Evolutionary conservation across 2,329 filamentous ascomycete species (phyloP).

Genomic region (Colletotrichum sp.): DNA sequence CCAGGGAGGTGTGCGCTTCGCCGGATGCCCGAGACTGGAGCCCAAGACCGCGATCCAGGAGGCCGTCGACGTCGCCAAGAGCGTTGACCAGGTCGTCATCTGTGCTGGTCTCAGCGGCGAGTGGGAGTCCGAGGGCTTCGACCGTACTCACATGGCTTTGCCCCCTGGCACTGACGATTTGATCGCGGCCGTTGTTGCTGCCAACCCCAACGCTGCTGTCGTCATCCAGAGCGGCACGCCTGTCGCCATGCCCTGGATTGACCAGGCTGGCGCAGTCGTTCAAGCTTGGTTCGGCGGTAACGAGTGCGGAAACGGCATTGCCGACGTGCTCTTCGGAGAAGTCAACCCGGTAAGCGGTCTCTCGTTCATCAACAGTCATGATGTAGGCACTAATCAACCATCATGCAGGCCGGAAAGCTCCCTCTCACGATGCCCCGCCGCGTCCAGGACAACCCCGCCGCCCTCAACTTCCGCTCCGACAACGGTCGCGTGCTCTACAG

Average conservation of each 20-base stretch:
- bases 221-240: constrained; percentile 67
- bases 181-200: constrained; percentile 57
- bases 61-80: constrained; percentile 46
- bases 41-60: constrained; percentile 21
- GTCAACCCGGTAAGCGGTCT: constrained; percentile 40
- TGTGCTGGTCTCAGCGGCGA: constrained; percentile 60
- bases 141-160: constrained; percentile 72
- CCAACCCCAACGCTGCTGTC: constrained; percentile 62
- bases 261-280: constrained; percentile 43
- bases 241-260: constrained; percentile 52
- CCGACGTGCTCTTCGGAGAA: constrained; percentile 30
- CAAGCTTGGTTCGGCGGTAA: constrained; percentile 34
- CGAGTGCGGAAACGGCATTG: constrained; percentile 27
- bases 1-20: constrained; percentile 29
- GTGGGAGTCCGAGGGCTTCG: constrained; percentile 57
- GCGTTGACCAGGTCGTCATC: constrained; percentile 62
- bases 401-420: constrained; percentile 70
- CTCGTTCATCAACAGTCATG: rapidly evolving
- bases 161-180: constrained; percentile 65
- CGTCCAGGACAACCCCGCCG: constrained; percentile 72
- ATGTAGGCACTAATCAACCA: not conserved
- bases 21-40: constrained; percentile 26
- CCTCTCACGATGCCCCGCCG: constrained; percentile 71
- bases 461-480: constrained; percentile 69
- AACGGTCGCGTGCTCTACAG: constrained; percentile 71